phyloP scores from a whole-genome alignment of 2,329 filamentous ascomycete genomes.

The Madurella fahalii region DNA sequence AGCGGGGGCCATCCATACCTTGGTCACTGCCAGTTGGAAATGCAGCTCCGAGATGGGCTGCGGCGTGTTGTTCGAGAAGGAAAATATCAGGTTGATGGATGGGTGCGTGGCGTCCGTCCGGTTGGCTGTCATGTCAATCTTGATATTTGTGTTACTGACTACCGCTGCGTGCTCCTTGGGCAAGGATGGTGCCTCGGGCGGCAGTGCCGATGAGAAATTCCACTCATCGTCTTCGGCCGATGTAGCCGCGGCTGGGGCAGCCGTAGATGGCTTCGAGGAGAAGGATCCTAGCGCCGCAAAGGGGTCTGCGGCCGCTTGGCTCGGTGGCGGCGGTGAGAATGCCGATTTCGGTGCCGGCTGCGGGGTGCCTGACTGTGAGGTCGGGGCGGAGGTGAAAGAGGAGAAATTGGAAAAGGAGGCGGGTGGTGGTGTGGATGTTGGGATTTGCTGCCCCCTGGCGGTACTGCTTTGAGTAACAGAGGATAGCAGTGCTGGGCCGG shows the following conservation, averaged over 20 bases:
- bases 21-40: slow-evolving; percentile 90
- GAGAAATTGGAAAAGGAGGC: slow-evolving; percentile 49
- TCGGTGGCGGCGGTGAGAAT: slow-evolving; percentile 41
- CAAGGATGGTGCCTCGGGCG: slow-evolving; percentile 46
- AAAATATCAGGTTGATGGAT: slow-evolving; percentile 65
- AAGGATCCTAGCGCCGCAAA: slow-evolving; percentile 48
- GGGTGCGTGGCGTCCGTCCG: slow-evolving; percentile 51
- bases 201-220: slow-evolving; percentile 85
- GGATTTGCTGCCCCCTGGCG: slow-evolving; percentile 42
- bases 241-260: slow-evolving; percentile 31
- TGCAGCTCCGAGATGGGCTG: slow-evolving; percentile 74
- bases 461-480: slow-evolving; percentile 59
- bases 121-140: slow-evolving; percentile 68
- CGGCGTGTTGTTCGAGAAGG: slow-evolving; percentile 77
- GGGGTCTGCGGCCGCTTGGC: slow-evolving; percentile 42
- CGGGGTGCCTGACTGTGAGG: slow-evolving; percentile 51
- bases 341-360: slow-evolving; percentile 47
- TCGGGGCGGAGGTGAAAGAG: slow-evolving; percentile 49
- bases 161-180: slow-evolving; percentile 60
- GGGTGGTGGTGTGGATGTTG: slow-evolving; percentile 39
- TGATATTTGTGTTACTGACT: slow-evolving; percentile 66
- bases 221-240: slow-evolving; percentile 79
- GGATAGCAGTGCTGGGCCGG: slow-evolving; percentile 61
- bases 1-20: slow-evolving; percentile 58
- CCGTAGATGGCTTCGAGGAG: slow-evolving; percentile 34